Evolutionary conservation across 495 filamentous ascomycete species (phyloP).

Genomic region (Astrothelium macrocarpum): DNA sequence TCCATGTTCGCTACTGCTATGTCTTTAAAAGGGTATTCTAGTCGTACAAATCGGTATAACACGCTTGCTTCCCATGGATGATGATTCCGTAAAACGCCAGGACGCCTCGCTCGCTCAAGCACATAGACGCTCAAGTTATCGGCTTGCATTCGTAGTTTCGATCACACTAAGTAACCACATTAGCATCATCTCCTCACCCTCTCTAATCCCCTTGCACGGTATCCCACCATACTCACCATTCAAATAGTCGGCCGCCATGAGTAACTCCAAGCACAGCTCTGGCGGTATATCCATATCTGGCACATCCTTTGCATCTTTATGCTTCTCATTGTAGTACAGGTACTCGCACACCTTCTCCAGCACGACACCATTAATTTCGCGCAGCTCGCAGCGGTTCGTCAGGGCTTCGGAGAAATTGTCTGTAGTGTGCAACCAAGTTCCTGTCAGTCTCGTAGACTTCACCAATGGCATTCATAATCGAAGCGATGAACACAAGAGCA

Average conservation of each 20-base stretch:
- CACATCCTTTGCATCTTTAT: conserved; percentile 64
- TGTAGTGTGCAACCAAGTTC: conserved; percentile 22
- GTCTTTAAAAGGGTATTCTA: no score
- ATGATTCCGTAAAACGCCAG: background rate
- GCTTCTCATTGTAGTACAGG: conserved; percentile 66
- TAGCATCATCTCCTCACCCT: background rate
- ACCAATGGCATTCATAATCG: no score
- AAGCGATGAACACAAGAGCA: no score
- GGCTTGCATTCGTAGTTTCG: no score
- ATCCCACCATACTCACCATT: conserved; percentile 22
- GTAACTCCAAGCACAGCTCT: conserved; percentile 66
- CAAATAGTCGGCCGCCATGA: conserved; percentile 75
- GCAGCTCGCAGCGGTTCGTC: conserved; percentile 55
- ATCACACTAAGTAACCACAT: background rate
- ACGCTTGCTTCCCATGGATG: no score
- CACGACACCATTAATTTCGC: conserved; percentile 64
- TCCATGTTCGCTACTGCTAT: no score
- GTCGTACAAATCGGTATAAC: no score
- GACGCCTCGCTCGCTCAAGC: background rate
- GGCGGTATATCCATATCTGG: conserved; percentile 82
- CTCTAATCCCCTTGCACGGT: background rate
- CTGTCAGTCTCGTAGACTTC: background rate
- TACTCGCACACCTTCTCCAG: conserved; percentile 90
- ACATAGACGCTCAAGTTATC: no score
- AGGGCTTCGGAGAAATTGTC: conserved; percentile 62